Evolutionary conservation across 805 yeast species (phyloP).

Genomic region (Clavispora asparagi): DNA sequence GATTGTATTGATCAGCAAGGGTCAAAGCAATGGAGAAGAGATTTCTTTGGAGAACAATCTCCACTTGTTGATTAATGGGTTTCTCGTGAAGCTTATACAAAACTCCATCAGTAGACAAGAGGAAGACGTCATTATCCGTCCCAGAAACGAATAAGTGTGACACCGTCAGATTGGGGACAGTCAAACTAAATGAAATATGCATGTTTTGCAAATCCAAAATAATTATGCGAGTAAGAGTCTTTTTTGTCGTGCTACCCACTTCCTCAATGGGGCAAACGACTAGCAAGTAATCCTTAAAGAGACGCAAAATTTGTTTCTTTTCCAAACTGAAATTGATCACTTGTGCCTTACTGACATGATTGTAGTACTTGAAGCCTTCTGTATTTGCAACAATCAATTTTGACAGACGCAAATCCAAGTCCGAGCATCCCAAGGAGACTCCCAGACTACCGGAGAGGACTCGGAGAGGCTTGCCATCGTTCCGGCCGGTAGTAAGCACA

Average conservation of each 20-base stretch:
- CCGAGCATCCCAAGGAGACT: slow-evolving; percentile 46
- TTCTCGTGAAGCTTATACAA: slow-evolving; percentile 66
- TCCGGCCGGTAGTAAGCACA: slow-evolving; percentile 73
- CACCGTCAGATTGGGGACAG: slow-evolving; percentile 58
- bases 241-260: slow-evolving; percentile 7
- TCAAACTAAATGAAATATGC: slow-evolving; percentile 62
- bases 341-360: slow-evolving; percentile 47
- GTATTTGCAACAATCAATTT: slow-evolving; percentile 61
- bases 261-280: slow-evolving; percentile 47
- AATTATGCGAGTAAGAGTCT: slow-evolving; percentile 49
- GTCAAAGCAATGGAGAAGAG: slow-evolving; percentile 68
- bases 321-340: slow-evolving; percentile 53
- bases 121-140: slow-evolving; percentile 48
- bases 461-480: slow-evolving; percentile 56
- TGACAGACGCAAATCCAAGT: slow-evolving; percentile 35
- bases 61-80: slow-evolving; percentile 60
- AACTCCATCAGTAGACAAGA: slow-evolving; percentile 72
- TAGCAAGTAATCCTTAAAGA: slow-evolving; percentile 48
- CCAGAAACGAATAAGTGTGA: slow-evolving; percentile 47
- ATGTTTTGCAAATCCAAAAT: slow-evolving; percentile 68
- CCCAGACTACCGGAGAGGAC: slow-evolving; percentile 44
- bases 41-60: slow-evolving; percentile 62
- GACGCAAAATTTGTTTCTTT: slow-evolving; percentile 48
- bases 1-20: slow-evolving; percentile 44
- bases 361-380: slow-evolving; percentile 62